Evolutionary conservation across 2,329 filamentous ascomycete species (phyloP).

Genomic region (Seiridium unicorne): DNA sequence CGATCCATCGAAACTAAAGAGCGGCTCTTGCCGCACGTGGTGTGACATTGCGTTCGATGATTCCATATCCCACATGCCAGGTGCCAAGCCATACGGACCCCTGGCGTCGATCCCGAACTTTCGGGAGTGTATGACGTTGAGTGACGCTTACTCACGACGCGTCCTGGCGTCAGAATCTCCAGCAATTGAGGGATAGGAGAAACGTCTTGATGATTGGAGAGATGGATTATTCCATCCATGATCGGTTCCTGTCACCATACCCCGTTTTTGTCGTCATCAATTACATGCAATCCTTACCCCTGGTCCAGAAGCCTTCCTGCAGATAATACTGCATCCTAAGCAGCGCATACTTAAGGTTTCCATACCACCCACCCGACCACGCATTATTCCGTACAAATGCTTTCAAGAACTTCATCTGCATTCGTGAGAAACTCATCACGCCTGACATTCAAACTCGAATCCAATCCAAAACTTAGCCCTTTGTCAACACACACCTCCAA

Average conservation of each 20-base stretch:
- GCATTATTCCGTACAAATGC: not conserved
- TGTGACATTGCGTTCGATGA: no score
- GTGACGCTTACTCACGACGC: slow-evolving; percentile 8
- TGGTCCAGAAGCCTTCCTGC: not conserved
- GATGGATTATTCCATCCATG: not conserved
- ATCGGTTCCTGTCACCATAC: not conserved
- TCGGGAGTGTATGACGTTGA: slow-evolving; percentile 7
- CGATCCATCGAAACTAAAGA: no score
- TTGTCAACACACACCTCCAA: not conserved
- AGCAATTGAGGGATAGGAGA: not conserved
- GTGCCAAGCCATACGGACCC: not conserved
- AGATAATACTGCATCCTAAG: no score
- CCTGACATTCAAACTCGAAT: not conserved
- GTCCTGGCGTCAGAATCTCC: no score
- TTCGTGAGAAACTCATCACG: not conserved
- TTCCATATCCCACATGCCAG: not conserved
- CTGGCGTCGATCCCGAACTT: slow-evolving; percentile 9
- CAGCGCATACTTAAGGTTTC: no score
- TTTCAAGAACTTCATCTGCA: not conserved
- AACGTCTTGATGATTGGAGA: not conserved
- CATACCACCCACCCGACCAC: no score
- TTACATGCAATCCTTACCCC: not conserved
- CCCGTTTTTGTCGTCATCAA: not conserved
- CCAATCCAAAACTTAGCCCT: not conserved
- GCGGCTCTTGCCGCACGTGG: no score